These are phyloP conservation scores for Daldinia eschscholtzii DNA, from an alignment of 2,329 filamentous ascomycete genomes.

Conservation along the genomic window DNA sequence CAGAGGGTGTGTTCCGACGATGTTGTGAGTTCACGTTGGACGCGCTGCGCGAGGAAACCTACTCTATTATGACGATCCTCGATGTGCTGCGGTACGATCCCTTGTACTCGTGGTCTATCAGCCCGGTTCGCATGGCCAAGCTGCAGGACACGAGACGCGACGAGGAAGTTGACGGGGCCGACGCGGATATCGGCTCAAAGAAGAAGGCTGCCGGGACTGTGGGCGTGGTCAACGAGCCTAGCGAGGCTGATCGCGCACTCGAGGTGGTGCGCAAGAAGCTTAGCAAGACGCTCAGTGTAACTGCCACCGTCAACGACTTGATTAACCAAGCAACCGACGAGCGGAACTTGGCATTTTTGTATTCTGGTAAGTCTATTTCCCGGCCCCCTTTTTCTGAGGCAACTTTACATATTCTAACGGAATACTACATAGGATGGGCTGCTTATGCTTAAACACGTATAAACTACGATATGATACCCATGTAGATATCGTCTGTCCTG, in stretches of 20 bases:
- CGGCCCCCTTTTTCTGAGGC: background rate
- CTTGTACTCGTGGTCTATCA: slow-evolving; percentile 94
- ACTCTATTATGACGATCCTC: slow-evolving; percentile 98
- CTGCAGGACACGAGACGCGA: slow-evolving; percentile 72
- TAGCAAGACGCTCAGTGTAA: slow-evolving; percentile 91
- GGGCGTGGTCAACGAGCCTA: slow-evolving; percentile 66
- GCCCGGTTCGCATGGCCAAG: slow-evolving; percentile 73
- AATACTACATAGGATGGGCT: slow-evolving; percentile 55
- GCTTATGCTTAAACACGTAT: slow-evolving; percentile 55
- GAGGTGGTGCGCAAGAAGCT: slow-evolving; percentile 97
- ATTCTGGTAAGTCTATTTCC: slow-evolving; percentile 71
- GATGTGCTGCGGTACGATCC: slow-evolving; percentile 99
- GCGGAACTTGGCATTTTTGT: slow-evolving; percentile 89
- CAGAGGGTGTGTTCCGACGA: slow-evolving; percentile 95
- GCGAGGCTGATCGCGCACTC: slow-evolving; percentile 90
- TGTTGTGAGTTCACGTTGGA: slow-evolving; percentile 98
- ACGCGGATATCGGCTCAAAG: slow-evolving; percentile 57
- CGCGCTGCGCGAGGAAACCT: slow-evolving; percentile 92
- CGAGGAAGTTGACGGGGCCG: slow-evolving; percentile 54
- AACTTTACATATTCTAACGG: slow-evolving; percentile 36
- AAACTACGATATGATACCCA: slow-evolving; percentile 27
- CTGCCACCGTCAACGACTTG: slow-evolving; percentile 94
- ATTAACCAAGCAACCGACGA: slow-evolving; percentile 97
- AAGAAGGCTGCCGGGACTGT: slow-evolving; percentile 54
- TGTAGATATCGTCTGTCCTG: slow-evolving; percentile 38